phyloP scores from a whole-genome alignment of 306 rosid genomes.

The Cicer chorassanicum region DNA sequence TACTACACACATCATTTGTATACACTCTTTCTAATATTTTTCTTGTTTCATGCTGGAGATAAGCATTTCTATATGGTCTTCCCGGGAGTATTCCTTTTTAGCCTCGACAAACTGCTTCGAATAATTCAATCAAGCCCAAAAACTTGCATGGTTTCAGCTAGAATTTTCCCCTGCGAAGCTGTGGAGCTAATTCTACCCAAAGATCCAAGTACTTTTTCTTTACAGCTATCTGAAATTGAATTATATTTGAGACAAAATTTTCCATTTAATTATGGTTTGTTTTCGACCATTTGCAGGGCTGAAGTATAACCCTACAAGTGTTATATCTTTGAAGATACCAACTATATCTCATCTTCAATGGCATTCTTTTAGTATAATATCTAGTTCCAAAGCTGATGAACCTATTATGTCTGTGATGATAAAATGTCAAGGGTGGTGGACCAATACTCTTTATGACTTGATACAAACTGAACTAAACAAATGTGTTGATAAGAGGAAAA shows the following conservation, averaged over 20 bases:
- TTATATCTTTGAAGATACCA: constrained; percentile 79
- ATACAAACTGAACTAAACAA: constrained; percentile 58
- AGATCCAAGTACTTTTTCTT: constrained; percentile 66
- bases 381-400: constrained; percentile 70
- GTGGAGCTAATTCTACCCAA: constrained; percentile 74
- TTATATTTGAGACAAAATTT: neutral
- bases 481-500: constrained; percentile 51
- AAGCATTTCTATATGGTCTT: constrained; percentile 81
- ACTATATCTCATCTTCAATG: constrained; percentile 78
- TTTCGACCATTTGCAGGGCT: constrained; percentile 60
- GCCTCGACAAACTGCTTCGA: constrained; percentile 77
- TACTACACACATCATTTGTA: constrained; percentile 89
- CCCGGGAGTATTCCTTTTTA: constrained; percentile 82
- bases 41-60: constrained; percentile 92
- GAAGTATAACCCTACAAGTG: constrained; percentile 81
- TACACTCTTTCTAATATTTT: constrained; percentile 70
- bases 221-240: constrained; percentile 36
- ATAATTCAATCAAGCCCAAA: constrained; percentile 75
- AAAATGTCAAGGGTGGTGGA: constrained; percentile 85
- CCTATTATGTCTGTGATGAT: constrained; percentile 62
- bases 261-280: neutral
- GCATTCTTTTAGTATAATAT: constrained; percentile 91
- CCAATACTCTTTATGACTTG: constrained; percentile 68
- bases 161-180: constrained; percentile 68
- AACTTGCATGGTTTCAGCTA: constrained; percentile 71